These are phyloP conservation scores for Didymella glomerata DNA, from an alignment of 2,329 filamentous ascomycete species.

Conservation along the genomic window DNA sequence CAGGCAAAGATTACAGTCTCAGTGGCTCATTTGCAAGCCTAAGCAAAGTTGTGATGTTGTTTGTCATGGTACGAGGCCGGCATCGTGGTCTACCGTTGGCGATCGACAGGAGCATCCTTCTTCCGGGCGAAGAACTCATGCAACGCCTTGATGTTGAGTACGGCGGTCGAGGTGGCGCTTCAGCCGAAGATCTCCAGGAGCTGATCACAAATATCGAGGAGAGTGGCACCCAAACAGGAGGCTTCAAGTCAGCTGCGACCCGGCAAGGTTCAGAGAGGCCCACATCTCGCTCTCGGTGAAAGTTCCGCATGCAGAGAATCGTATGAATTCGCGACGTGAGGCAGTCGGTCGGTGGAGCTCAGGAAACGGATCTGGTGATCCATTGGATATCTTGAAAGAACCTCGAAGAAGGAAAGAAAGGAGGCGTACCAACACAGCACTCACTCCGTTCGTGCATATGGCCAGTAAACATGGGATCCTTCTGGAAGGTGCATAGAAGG, in stretches of 20 bases:
- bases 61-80: conserved; percentile 61
- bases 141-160: conserved; percentile 45
- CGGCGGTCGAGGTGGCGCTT: conserved; percentile 27
- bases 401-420: conserved; percentile 4
- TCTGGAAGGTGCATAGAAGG: conserved; percentile 20
- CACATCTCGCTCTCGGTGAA: conserved; percentile 10
- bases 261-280: conserved; percentile 25
- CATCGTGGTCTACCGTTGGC: conserved; percentile 43
- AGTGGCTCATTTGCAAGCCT: conserved; percentile 62
- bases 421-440: conserved; percentile 10
- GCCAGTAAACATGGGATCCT: conserved; percentile 14
- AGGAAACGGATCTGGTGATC: background rate
- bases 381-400: background rate
- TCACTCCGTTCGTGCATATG: conserved; percentile 21
- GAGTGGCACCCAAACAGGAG: conserved; percentile 20
- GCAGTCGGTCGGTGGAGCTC: background rate
- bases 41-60: conserved; percentile 66
- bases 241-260: conserved; percentile 8
- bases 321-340: conserved; percentile 2
- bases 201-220: conserved; percentile 27
- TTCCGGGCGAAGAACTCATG: conserved; percentile 48
- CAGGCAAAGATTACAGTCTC: conserved; percentile 64
- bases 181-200: conserved; percentile 27
- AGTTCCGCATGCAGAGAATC: background rate
- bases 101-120: conserved; percentile 43